Evolutionary conservation across 495 filamentous ascomycete species (phyloP).

Genomic region (Talaromyces ruber): DNA sequence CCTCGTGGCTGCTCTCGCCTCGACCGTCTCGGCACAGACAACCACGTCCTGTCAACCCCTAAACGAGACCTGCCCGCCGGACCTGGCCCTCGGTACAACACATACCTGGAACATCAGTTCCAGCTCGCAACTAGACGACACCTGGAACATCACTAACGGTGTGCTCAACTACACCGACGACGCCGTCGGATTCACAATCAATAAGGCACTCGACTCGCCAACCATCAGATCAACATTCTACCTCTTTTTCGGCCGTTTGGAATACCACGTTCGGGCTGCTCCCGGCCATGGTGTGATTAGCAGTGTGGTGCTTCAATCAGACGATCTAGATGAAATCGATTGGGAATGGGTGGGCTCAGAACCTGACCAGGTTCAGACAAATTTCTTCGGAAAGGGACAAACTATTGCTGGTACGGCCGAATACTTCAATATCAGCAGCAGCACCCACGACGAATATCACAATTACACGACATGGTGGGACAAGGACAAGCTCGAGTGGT

Average conservation of each 20-base stretch:
- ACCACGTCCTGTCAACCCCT: constrained; percentile 60
- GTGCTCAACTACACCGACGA: constrained; percentile 43
- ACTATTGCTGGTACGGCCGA: constrained; percentile 55
- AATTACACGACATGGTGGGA: constrained; percentile 93
- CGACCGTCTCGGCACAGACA: constrained; percentile 47
- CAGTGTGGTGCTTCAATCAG: constrained; percentile 80
- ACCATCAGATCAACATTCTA: constrained; percentile 65
- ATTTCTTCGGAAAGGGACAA: constrained; percentile 92
- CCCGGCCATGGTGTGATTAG: constrained; percentile 69
- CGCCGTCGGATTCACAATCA: constrained; percentile 64
- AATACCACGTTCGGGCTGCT: constrained; percentile 62
- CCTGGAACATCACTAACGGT: constrained; percentile 58
- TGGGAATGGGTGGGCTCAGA: constrained; percentile 58
- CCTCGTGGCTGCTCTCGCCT: constrained; percentile 17
- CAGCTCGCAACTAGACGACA: constrained; percentile 40
- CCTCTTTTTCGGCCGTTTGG: constrained; percentile 77
- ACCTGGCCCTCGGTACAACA: constrained; percentile 59
- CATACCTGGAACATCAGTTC: constrained; percentile 56
- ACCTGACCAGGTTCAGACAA: constrained; percentile 63
- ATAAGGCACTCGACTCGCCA: constrained; percentile 53
- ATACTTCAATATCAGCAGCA: constrained; percentile 49
- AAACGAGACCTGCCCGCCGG: constrained; percentile 53
- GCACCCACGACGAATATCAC: constrained; percentile 52
- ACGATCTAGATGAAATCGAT: constrained; percentile 90
- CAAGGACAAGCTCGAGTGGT: constrained; percentile 67